These are phyloP conservation scores for Aurinia saxatilis DNA, from an alignment of 345 rosid species.

Conservation along the genomic window DNA sequence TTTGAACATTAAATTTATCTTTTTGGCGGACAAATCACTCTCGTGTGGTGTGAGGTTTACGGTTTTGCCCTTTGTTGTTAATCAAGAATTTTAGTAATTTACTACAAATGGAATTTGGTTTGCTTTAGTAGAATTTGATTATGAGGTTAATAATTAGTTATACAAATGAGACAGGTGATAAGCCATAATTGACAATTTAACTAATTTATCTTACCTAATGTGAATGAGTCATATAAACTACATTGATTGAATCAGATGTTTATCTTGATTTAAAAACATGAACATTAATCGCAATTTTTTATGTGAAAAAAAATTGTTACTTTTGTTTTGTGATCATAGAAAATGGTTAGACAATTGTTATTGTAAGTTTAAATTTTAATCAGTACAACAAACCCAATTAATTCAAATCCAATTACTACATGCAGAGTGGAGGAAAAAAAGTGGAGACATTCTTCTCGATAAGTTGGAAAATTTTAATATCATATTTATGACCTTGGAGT, in stretches of 20 bases:
- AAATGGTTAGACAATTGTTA: too few species aligned
- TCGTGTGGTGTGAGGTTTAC: neutral
- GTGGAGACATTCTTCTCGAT: conserved; percentile 20
- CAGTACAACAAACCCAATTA: too few species aligned
- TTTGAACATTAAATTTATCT: conserved; percentile 4
- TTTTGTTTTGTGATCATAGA: too few species aligned
- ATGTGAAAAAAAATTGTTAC: too few species aligned
- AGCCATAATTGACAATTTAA: neutral
- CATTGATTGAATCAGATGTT: too few species aligned
- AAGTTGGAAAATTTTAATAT: neutral
- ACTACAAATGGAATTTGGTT: neutral
- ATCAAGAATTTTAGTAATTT: neutral
- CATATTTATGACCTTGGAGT: neutral
- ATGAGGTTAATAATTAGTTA: neutral
- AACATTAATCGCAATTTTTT: too few species aligned
- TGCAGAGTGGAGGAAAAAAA: neutral
- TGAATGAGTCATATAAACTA: neutral
- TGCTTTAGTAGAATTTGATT: neutral
- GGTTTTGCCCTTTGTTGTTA: conserved; percentile 2
- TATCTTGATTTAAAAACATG: too few species aligned
- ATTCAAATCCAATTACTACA: neutral
- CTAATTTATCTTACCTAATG: neutral
- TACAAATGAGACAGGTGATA: neutral
- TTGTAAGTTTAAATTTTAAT: too few species aligned
- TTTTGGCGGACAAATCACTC: conserved; percentile 28